Evolutionary conservation across 495 filamentous ascomycete species (phyloP).

Genomic region (Annulohypoxylon maeteangense): DNA sequence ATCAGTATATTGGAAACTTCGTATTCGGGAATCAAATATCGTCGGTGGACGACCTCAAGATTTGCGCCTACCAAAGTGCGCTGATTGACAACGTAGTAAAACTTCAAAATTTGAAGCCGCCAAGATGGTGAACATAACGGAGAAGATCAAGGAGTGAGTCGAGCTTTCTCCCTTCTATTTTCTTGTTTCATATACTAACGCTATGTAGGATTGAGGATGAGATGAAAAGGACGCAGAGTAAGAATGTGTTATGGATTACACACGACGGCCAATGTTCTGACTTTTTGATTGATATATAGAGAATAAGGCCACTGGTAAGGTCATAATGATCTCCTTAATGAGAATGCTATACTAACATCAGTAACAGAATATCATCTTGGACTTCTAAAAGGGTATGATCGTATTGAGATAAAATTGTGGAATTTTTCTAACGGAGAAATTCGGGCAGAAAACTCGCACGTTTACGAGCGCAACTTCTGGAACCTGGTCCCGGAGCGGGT

Average conservation of each 20-base stretch:
- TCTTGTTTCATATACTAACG: conserved; percentile 32
- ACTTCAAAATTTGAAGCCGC: conserved; percentile 47
- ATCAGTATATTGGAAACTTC: background rate
- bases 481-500: conserved; percentile 84
- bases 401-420: background rate
- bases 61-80: background rate
- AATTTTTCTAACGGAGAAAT: conserved; percentile 21
- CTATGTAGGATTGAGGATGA: conserved; percentile 93
- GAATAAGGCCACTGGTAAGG: conserved; percentile 96
- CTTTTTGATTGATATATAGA: conserved; percentile 64
- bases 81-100: background rate
- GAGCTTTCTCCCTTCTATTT: background rate
- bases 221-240: conserved; percentile 98
- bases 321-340: conserved; percentile 14
- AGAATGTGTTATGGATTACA: conserved; percentile 35
- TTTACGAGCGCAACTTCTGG: conserved; percentile 92
- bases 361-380: conserved; percentile 93
- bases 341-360: conserved; percentile 24
- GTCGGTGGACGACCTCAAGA: background rate
- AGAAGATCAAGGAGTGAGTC: conserved; percentile 97
- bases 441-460: conserved; percentile 87
- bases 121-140: conserved; percentile 99
- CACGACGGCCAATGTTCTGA: conserved; percentile 36
- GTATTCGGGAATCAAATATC: background rate
- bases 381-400: conserved; percentile 88